Evolutionary conservation across 306 rosid species (phyloP).

Genomic region (Casuarina equisetifolia): DNA sequence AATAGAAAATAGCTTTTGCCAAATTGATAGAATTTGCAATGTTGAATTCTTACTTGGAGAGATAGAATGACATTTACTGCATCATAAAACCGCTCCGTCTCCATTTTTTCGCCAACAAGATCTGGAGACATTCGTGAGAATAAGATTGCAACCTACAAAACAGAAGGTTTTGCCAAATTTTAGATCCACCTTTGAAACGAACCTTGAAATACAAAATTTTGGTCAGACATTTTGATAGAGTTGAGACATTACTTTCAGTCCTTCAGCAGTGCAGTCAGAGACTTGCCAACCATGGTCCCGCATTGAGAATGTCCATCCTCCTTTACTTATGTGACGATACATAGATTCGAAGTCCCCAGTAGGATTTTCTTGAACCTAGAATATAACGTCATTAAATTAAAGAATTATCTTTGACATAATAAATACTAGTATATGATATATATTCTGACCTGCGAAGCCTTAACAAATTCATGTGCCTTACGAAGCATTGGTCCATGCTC

Average conservation of each 20-base stretch:
- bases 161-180: neutral
- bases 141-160: slow-evolving; percentile 44
- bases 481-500: slow-evolving; percentile 51
- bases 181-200: neutral
- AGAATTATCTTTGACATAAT: neutral
- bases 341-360: slow-evolving; percentile 43
- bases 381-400: neutral
- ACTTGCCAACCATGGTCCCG: slow-evolving; percentile 63
- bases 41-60: slow-evolving; percentile 33
- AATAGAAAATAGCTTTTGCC: neutral
- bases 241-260: slow-evolving; percentile 42
- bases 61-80: slow-evolving; percentile 60
- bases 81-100: slow-evolving; percentile 34
- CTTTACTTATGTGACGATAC: slow-evolving; percentile 54
- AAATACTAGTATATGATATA: neutral
- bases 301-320: slow-evolving; percentile 57
- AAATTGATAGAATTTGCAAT: neutral
- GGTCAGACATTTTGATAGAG: neutral
- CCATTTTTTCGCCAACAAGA: slow-evolving; percentile 31
- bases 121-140: slow-evolving; percentile 42
- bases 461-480: slow-evolving; percentile 58
- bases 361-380: slow-evolving; percentile 49
- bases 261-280: slow-evolving; percentile 71
- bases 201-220: neutral
- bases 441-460: slow-evolving; percentile 57